Evolutionary conservation across 192 early-diverging fungal genomes (phyloP), one percentile per base, ranked within the genome.

Genomic region (Funneliformis mosseae): DNA sequence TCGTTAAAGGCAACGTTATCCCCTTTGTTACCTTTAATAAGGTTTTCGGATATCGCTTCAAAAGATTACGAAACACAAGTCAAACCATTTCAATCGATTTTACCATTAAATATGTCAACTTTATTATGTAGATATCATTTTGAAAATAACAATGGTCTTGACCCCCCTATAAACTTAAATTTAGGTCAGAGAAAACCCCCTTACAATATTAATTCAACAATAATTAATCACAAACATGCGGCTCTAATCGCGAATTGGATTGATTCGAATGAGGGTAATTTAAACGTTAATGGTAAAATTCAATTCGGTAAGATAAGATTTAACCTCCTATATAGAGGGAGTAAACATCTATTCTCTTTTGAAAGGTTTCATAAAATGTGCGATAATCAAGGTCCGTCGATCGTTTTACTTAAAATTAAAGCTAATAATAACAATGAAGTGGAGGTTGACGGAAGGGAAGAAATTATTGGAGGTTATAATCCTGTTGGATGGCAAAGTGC

Each of bases 391-490:
- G 70, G 70, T 33, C 64, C 64, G 9, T 25, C 28, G 21, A 10
- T 67, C 12, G 64, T 67, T 67, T 38, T 55, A 74, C 12, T 74
- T 74, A 74, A 74, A 74, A 16, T n/a, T n/a, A 23, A 21, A 10
- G 10, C 33, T 45, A 77, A 63, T 64, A 10, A 43, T 66, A 25
- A 45, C 59, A 33, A 21, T 5, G 23, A 75, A 0, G 14, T 60
- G 4, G 59, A 76, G 59, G 48, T 59, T 61, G 25, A 12, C 1
- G 10, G 74, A 25, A 77, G 21, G 21, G 60, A 63, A 63, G 76
- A 77, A 77, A 63, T 77, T 10, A 77, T 77, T 42, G 76, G 76
- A n/a, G 76, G 60, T 16, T 77, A 63, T 41, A 77, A 48, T 43
- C 60, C 76, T 18, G 28, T 60, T 55, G 45, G 45, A 33, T 46